phyloP scores from a whole-genome alignment of 2,329 filamentous ascomycete genomes.

The Corynespora cassiicola region DNA sequence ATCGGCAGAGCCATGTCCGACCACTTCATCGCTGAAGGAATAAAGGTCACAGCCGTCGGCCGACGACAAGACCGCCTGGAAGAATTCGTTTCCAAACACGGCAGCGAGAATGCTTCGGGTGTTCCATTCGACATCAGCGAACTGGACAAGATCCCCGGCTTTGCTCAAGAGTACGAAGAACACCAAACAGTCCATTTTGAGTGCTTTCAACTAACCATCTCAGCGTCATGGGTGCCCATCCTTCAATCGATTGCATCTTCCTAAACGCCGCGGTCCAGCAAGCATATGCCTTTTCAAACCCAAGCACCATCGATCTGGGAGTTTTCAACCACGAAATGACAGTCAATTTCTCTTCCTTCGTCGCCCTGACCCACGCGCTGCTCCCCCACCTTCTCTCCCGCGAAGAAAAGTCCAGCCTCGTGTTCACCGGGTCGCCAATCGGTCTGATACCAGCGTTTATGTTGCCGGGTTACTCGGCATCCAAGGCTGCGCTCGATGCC shows the following conservation, averaged over 20 bases:
- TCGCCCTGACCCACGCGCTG: constrained; percentile 54
- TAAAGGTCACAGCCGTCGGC: constrained; percentile 63
- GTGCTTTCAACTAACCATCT: constrained; percentile 1
- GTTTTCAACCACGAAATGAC: constrained; percentile 51
- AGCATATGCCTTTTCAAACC: constrained; percentile 54
- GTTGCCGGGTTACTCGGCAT: constrained; percentile 60
- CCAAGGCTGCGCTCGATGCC: constrained; percentile 60
- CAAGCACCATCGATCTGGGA: constrained; percentile 51
- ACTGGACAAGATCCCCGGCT: constrained; percentile 49
- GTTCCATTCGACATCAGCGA: constrained; percentile 58
- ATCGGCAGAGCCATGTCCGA: constrained; percentile 59
- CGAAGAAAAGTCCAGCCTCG: constrained; percentile 29
- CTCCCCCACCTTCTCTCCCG: constrained; percentile 51
- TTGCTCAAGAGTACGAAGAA: constrained; percentile 45
- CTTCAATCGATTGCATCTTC: constrained; percentile 62
- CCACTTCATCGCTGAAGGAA: constrained; percentile 54
- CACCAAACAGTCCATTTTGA: constrained; percentile 45
- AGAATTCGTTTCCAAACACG: constrained; percentile 54
- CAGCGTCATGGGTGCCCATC: constrained; percentile 48
- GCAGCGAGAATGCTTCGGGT: constrained; percentile 47
- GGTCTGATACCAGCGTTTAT: constrained; percentile 55
- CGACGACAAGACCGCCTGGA: constrained; percentile 61
- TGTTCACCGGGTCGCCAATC: constrained; percentile 52
- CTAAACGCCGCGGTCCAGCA: constrained; percentile 65
- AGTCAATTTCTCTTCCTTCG: constrained; percentile 57